Evolutionary conservation across 805 yeast genomes (phyloP).

Genomic region (Candida germanica): DNA sequence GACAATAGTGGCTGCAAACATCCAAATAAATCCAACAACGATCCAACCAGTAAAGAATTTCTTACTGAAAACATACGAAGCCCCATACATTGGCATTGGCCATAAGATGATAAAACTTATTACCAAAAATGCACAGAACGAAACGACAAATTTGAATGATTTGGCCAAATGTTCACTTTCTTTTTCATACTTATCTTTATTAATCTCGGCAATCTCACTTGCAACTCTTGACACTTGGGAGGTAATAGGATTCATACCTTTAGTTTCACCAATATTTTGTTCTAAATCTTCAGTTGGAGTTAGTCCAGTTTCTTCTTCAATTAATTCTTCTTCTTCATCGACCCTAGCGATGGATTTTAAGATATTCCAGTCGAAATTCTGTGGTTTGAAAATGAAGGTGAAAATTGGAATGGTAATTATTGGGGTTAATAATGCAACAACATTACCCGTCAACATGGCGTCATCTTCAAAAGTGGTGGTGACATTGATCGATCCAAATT

Average conservation of each 20-base stretch:
- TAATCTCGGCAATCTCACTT: constrained; percentile 28
- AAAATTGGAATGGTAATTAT: constrained; percentile 61
- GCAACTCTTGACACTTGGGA: constrained; percentile 41
- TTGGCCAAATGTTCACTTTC: constrained; percentile 52
- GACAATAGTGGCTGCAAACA: constrained; percentile 60
- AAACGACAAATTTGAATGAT: constrained; percentile 61
- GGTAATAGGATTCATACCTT: constrained; percentile 26
- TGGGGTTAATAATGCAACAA: constrained; percentile 78
- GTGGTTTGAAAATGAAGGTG: constrained; percentile 62
- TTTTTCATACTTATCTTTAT: constrained; percentile 22
- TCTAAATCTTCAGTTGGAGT: constrained; percentile 17
- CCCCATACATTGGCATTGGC: constrained; percentile 96
- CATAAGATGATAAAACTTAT: constrained; percentile 66
- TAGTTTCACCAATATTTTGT: constrained; percentile 3
- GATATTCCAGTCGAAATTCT: constrained; percentile 68
- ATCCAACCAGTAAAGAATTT: constrained; percentile 88
- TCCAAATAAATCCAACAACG: constrained; percentile 77
- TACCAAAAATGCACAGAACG: constrained; percentile 58
- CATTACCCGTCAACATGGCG: constrained; percentile 87
- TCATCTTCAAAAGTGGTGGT: constrained; percentile 72
- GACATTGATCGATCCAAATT: constrained; percentile 31
- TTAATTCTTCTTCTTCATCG: constrained; percentile 65
- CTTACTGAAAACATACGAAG: constrained; percentile 70
- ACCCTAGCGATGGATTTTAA: constrained; percentile 62
- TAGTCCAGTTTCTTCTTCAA: constrained; percentile 33